Percentiles rank a stretch among this genome's conserved stretches.
Conservation (phyloP, 1,284 basidiomycete genomes). For the Salmacisia buchloeana region DNA sequence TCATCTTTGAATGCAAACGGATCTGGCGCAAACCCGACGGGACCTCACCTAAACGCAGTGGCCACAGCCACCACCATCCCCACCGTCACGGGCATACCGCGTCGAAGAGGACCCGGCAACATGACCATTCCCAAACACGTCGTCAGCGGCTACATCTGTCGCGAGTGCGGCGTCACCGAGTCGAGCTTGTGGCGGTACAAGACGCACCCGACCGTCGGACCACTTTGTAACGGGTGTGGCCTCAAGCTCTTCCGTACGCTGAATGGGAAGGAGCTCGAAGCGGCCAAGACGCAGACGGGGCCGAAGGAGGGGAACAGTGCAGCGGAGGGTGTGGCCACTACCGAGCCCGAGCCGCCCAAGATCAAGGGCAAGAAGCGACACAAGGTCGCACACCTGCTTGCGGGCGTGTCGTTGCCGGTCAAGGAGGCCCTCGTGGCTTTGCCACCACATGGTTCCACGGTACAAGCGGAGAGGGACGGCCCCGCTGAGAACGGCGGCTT, state of each 20-base stretch:
- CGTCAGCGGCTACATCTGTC: not conserved
- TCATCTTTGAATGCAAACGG: no score
- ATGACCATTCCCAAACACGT: no score
- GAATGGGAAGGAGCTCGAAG: not conserved
- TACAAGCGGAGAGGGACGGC: no score
- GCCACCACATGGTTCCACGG: no score
- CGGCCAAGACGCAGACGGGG: not conserved
- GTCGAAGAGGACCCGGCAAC: no score
- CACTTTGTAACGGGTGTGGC: not conserved
- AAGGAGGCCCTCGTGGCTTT: no score
- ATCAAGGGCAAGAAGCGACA: not conserved
- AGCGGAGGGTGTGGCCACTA: not conserved
- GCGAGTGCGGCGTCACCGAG: not conserved
- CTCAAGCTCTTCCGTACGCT: not conserved
- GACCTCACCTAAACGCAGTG: no score
- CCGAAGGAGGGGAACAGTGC: not conserved
- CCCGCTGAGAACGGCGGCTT: no score
- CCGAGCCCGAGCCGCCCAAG: not conserved
- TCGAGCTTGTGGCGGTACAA: constrained; percentile 1
- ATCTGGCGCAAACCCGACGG: no score
- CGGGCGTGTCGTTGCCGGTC: no score
- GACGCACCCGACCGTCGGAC: not conserved
- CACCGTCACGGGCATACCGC: not conserved
- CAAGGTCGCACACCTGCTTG: not conserved
- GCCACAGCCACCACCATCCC: no score